These are phyloP conservation scores for Jamesozyma hellenica DNA, from an alignment of 805 yeast genomes.

Conservation along the genomic window DNA sequence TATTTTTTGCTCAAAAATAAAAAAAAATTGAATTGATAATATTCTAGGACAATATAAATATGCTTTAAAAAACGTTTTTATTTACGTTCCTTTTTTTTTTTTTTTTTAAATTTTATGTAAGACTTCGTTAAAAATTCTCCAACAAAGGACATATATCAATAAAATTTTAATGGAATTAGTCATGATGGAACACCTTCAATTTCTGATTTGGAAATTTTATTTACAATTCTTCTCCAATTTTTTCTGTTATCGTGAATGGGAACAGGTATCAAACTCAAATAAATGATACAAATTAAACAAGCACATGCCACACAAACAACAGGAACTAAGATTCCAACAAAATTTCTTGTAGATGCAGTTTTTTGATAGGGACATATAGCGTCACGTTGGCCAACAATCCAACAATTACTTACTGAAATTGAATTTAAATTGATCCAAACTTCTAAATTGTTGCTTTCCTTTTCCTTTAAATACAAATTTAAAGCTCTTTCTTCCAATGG, in stretches of 20 bases:
- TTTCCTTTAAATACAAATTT: conserved; percentile 8
- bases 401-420: conserved; percentile 61
- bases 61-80: too few species aligned
- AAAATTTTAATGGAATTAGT: too few species aligned
- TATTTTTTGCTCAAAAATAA: too few species aligned
- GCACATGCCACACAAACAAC: conserved; percentile 49
- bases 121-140: too few species aligned
- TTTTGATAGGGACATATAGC: conserved; percentile 70
- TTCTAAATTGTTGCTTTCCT: conserved; percentile 4
- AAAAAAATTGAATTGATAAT: too few species aligned
- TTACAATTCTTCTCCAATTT: conserved; percentile 49
- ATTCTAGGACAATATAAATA: too few species aligned
- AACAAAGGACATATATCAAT: too few species aligned
- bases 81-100: too few species aligned
- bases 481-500: conserved; percentile 37
- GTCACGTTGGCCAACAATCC: conserved; percentile 75
- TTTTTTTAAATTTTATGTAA: too few species aligned
- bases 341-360: conserved; percentile 43
- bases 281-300: conserved; percentile 40
- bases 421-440: conserved; percentile 79
- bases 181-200: conserved; percentile 86
- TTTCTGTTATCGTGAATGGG: conserved; percentile 67
- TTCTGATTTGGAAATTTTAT: conserved; percentile 49
- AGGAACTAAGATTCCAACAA: conserved; percentile 57
- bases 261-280: conserved; percentile 46